A percentile compares a stretch with the other conserved stretches of the same genome.
Conservation (phyloP, 2,329 filamentous ascomycete species). For the Aspergillus sp. region DNA sequence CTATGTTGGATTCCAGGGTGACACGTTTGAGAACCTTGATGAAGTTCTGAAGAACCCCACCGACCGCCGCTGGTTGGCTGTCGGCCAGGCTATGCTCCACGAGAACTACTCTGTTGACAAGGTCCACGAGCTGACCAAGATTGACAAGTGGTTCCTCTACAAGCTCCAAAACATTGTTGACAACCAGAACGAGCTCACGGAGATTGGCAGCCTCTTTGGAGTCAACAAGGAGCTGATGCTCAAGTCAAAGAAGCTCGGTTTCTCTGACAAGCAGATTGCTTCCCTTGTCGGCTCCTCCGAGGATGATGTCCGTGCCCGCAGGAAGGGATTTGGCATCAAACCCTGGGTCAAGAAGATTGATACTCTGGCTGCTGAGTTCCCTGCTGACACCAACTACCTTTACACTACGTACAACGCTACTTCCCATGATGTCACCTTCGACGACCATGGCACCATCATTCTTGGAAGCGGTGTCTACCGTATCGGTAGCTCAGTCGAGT, state of each 20-base stretch:
- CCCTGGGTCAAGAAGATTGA: constrained; percentile 99
- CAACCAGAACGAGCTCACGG: constrained; percentile 81
- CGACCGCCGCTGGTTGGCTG: constrained; percentile 94
- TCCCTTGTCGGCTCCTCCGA: constrained; percentile 81
- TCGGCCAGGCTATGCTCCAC: constrained; percentile 97
- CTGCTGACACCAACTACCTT: constrained; percentile 89
- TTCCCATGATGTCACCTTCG: constrained; percentile 88
- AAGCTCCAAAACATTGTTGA: constrained; percentile 98
- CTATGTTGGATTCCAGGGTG: constrained; percentile 91
- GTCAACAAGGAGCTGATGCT: constrained; percentile 85
- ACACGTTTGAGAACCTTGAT: constrained; percentile 91
- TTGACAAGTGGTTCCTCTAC: constrained; percentile 99
- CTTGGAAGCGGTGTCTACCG: constrained; percentile 95
- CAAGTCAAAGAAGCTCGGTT: constrained; percentile 95
- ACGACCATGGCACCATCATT: constrained; percentile 86
- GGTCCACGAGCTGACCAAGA: constrained; percentile 93
- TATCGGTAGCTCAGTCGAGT: constrained; percentile 96
- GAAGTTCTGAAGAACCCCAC: constrained; percentile 88
- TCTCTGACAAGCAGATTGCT: constrained; percentile 95
- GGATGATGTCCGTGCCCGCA: constrained; percentile 81
- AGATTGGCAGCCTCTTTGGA: constrained; percentile 76
- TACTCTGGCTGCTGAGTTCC: constrained; percentile 94
- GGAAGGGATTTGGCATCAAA: constrained; percentile 82
- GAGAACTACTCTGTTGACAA: constrained; percentile 91
- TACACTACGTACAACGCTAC: constrained; percentile 98